phyloP scores from a whole-genome alignment of 2,329 filamentous ascomycete genomes.

The Diaporthe citrichinensis region DNA sequence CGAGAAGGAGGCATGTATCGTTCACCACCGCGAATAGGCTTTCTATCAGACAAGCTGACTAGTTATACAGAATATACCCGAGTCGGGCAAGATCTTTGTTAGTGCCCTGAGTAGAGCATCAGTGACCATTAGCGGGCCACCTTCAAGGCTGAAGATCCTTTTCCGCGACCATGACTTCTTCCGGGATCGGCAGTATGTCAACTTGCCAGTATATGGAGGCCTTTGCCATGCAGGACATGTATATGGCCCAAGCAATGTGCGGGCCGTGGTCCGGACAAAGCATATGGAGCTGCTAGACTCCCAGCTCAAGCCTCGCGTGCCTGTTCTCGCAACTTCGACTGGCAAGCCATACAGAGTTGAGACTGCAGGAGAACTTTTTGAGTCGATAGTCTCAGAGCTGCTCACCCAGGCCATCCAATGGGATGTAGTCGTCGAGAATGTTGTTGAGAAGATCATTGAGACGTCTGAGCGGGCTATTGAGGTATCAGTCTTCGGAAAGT shows the following conservation, averaged over 20 bases:
- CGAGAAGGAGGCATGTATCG: slow-evolving; percentile 41
- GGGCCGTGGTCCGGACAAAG: neutral
- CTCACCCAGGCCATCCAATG: slow-evolving; percentile 49
- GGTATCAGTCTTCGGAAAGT: neutral
- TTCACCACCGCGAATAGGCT: neutral
- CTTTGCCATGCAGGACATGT: slow-evolving; percentile 3
- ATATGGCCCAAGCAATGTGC: neutral
- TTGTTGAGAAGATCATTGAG: neutral
- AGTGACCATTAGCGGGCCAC: slow-evolving; percentile 58
- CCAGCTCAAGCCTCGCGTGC: slow-evolving; percentile 44
- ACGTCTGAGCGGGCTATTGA: neutral
- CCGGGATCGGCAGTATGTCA: slow-evolving; percentile 48
- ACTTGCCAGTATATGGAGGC: slow-evolving; percentile 47
- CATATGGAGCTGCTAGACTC: neutral
- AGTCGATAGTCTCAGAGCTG: slow-evolving; percentile 49
- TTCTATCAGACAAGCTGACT: neutral
- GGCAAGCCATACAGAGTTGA: slow-evolving; percentile 48
- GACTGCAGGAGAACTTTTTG: slow-evolving; percentile 46
- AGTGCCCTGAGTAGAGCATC: slow-evolving; percentile 53
- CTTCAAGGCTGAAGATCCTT: slow-evolving; percentile 57
- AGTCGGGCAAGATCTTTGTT: slow-evolving; percentile 56
- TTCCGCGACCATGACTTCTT: slow-evolving; percentile 50
- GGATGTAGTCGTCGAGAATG: slow-evolving; percentile 47
- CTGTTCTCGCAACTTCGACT: slow-evolving; percentile 51
- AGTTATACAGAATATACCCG: slow-evolving; percentile 44